Percentiles rank a stretch among this genome's conserved stretches.
phyloP scores from a whole-genome alignment of 2,329 filamentous ascomycete species.

The Purpureocillium takamizusanense region DNA sequence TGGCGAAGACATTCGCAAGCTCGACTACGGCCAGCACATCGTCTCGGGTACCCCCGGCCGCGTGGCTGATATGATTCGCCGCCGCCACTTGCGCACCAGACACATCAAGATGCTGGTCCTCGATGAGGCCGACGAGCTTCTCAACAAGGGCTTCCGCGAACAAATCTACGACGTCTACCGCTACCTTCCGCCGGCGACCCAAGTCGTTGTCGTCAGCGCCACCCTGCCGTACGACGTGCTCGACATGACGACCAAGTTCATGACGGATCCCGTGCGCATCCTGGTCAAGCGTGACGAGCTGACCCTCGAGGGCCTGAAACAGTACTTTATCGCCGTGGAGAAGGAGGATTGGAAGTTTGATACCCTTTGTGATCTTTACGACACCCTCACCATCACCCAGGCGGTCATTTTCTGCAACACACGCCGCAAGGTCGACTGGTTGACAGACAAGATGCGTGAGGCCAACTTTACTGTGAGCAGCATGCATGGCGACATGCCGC shows the following conservation, averaged over 20 bases:
- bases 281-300: constrained; percentile 98
- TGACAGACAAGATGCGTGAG: constrained; percentile 98
- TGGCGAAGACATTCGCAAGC: constrained; percentile 93
- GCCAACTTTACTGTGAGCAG: constrained; percentile 97
- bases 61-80: constrained; percentile 60
- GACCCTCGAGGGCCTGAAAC: constrained; percentile 93
- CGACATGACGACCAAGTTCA: constrained; percentile 99
- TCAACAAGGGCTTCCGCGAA: constrained; percentile 93
- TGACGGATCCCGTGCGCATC: constrained; percentile 95
- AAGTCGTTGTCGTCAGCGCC: constrained; percentile 96
- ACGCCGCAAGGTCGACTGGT: constrained; percentile 96
- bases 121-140: constrained; percentile 53
- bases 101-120: constrained; percentile 58
- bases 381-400: constrained; percentile 96
- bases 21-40: constrained; percentile 95
- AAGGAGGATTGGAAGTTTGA: constrained; percentile 99
- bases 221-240: constrained; percentile 96
- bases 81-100: constrained; percentile 46
- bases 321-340: constrained; percentile 98
- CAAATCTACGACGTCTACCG: constrained; percentile 99
- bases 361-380: constrained; percentile 96
- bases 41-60: constrained; percentile 96
- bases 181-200: constrained; percentile 89
- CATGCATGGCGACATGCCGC: constrained; percentile 99
- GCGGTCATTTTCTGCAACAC: constrained; percentile 99